A percentile compares a stretch with the other conserved stretches of the same genome.
phyloP scores from a whole-genome alignment of 495 filamentous ascomycete species.

The Letharia columbiana region DNA sequence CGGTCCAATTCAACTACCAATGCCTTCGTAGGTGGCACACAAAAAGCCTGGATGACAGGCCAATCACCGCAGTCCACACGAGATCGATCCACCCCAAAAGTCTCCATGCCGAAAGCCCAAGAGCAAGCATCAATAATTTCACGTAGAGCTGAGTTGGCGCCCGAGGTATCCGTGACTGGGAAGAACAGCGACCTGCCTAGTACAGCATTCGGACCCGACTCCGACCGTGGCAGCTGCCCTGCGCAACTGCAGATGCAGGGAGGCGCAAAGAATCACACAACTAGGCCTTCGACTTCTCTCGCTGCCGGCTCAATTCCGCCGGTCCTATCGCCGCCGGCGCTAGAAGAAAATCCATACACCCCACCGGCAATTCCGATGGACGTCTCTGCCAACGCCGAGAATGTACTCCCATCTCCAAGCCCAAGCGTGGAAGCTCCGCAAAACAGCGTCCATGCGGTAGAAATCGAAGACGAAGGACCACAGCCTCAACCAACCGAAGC shows the following conservation, averaged over 20 bases:
- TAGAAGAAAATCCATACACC: not conserved
- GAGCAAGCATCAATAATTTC: constrained; percentile 7
- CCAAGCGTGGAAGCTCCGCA: constrained; percentile 48
- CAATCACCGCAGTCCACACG: not conserved
- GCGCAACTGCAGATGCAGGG: constrained; percentile 4
- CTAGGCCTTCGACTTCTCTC: not conserved
- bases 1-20: constrained; percentile 62
- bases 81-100: constrained; percentile 8
- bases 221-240: constrained; percentile 12
- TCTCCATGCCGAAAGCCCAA: not conserved
- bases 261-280: not conserved
- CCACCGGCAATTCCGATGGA: not conserved
- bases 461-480: constrained; percentile 8
- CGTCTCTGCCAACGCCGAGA: constrained; percentile 8
- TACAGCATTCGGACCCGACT: constrained; percentile 4
- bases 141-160: not conserved
- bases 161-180: not conserved
- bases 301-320: not conserved
- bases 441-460: constrained; percentile 14
- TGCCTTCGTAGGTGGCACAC: constrained; percentile 54
- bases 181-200: not conserved
- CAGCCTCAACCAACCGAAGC: not conserved
- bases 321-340: constrained; percentile 1
- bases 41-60: constrained; percentile 58
- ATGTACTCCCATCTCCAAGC: constrained; percentile 45